These are phyloP conservation scores for Nyssa sinensis DNA, from an alignment of 148 eudicot species.

Conservation along the genomic window DNA sequence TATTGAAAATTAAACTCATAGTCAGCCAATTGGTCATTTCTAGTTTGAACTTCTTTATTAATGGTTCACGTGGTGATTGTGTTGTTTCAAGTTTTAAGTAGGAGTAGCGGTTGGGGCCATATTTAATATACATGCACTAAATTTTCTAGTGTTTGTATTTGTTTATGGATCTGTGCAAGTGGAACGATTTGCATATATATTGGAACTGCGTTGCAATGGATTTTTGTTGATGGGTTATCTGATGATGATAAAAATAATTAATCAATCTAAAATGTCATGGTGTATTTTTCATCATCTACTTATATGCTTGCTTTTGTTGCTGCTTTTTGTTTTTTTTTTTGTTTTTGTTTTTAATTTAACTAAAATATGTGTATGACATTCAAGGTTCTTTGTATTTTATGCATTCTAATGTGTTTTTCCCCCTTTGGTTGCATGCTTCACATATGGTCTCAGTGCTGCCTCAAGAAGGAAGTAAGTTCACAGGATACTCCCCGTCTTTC, in stretches of 20 bases:
- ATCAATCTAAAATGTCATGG: neutral
- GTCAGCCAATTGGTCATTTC: neutral
- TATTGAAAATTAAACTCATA: neutral
- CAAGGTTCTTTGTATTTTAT: constrained; percentile 8
- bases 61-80: neutral
- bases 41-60: too few species aligned
- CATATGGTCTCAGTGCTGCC: constrained; percentile 69
- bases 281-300: neutral
- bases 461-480: constrained; percentile 85
- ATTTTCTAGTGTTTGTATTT: too few species aligned
- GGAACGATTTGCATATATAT: too few species aligned
- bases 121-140: too few species aligned
- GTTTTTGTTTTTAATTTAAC: neutral
- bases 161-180: neutral
- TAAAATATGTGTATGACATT: neutral
- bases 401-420: constrained; percentile 20
- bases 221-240: neutral
- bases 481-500: constrained; percentile 10
- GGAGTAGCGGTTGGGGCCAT: neutral
- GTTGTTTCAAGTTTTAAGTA: neutral
- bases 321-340: constrained; percentile 7
- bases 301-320: neutral
- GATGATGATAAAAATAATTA: neutral
- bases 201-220: neutral
- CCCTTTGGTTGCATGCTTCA: constrained; percentile 31